Evolutionary conservation across 345 rosid genomes (phyloP), one percentile per base, ranked within the genome.

Genomic region (Arabidopsis suecica): DNA sequence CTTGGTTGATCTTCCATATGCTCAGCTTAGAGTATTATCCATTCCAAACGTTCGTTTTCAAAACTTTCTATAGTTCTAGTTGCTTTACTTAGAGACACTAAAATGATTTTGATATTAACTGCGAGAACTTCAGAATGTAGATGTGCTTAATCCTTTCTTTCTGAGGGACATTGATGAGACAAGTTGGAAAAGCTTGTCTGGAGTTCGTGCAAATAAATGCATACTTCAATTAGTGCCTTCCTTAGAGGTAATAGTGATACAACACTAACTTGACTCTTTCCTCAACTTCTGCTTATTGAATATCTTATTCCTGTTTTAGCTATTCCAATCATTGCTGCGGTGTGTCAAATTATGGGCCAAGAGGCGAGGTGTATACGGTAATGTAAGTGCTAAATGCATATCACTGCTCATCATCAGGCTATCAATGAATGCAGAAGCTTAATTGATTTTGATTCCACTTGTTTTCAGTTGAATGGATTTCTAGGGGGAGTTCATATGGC

Each of bases 401-500:
- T 64, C 48, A n/a, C 22, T 74, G 80, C 54, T 61, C 38, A 32
- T 75, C 28, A 49, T 14, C 13, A 57, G 47, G 28, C 45, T 58
- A 55, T 23, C 59, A 28, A 44, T 8, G 38, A 67, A 61, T 53
- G 75, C 6, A 63, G 54, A 48, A 47, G 59, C 5, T 37, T 38
- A n/a, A 20, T 18, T 32, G 28, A 9, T 12, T 62, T 23, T 47
- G 9, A 1, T 51, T 76, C 51, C 0, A 0, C 10, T 23, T 34
- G 38, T 28, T 69, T 74, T 80, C 80, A 87, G 88, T 70, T 83
- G 75, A 81, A 84, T 82, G 94, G 89, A 42, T 84, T 87, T 75
- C 72, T 84, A 6, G 89, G 91, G 58, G 91, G 94, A 38, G 78
- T 87, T 32, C 88, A 87, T 78, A 49, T 85, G 81, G 91, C 88